These are phyloP conservation scores for Phytopythium delawarense DNA, from an alignment of 352 stramenopile species.

Conservation along the genomic window DNA sequence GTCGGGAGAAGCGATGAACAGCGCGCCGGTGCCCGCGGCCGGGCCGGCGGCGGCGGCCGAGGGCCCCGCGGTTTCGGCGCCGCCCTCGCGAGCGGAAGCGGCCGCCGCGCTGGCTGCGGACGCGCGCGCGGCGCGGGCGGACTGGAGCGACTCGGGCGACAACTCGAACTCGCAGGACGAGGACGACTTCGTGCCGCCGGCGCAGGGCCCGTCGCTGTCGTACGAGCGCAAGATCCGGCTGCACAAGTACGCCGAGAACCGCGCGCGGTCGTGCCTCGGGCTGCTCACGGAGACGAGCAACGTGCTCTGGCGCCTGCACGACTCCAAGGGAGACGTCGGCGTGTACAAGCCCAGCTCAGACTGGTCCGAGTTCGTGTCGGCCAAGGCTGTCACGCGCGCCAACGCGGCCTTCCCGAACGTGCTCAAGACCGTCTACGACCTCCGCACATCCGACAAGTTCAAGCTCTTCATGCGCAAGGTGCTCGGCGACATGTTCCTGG, in stretches of 20 bases:
- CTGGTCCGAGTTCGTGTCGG: constrained; percentile 84
- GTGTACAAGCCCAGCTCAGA: constrained; percentile 84
- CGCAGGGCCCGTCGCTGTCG: constrained; percentile 74
- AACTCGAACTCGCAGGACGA: constrained; percentile 37
- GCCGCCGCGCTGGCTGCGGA: background rate
- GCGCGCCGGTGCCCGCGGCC: background rate
- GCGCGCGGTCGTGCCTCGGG: constrained; percentile 70
- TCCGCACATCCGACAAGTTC: constrained; percentile 82
- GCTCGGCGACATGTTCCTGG: constrained; percentile 74
- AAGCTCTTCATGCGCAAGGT: constrained; percentile 83
- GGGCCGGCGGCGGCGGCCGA: background rate
- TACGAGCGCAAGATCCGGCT: constrained; percentile 82
- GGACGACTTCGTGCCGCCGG: constrained; percentile 43
- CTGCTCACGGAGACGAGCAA: constrained; percentile 69
- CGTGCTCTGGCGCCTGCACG: constrained; percentile 78
- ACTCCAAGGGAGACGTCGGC: constrained; percentile 75
- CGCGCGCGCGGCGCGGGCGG: constrained; percentile 6
- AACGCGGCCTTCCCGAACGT: constrained; percentile 78
- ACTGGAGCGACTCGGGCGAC: constrained; percentile 69
- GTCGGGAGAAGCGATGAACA: background rate
- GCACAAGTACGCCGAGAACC: constrained; percentile 84
- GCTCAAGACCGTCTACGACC: constrained; percentile 82
- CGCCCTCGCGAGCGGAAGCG: background rate
- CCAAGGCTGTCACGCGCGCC: constrained; percentile 74
- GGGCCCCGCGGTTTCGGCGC: background rate